Evolutionary conservation across 2,329 filamentous ascomycete genomes (phyloP), one percentile per base, ranked within the genome.

Genomic region (Diaporthe aspalathi): DNA sequence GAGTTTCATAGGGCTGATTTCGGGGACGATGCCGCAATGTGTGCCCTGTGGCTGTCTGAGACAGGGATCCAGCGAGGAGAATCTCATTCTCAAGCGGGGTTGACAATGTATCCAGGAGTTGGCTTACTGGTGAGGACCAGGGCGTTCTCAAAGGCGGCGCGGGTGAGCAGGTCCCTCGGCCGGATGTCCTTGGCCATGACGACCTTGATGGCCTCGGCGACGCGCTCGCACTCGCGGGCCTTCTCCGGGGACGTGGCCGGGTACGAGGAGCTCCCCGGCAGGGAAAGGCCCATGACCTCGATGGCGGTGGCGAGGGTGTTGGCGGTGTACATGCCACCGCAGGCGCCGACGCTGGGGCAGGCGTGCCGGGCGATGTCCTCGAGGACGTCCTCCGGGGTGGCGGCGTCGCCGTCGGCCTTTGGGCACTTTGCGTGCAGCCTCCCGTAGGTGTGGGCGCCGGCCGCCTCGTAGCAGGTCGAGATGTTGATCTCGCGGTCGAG

Each of bases 261-360:
- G 68, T 91, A 96, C 1, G 93, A 95, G 0, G 93, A 95, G 0
- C 93, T 96, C 1, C 94, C 94, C 0, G 94, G 94, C 9, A 97
- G 86, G 0, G 91, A 91, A 38, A 97, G 85, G 35, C 94, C 94
- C 87, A 97, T 94, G 52, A 93, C 93, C 84, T 97, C 94, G 74
- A 97, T 94, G 17, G 93, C 93, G 0, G 93, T 95, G 5, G 94
- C 93, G 93, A 97, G 95, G 29, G 94, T 97, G 83, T 97, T 97
- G 74, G 94, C 94, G 0, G 94, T 97, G 83, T 94, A 97, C 94
- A 97, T 75, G 86, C 92, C 92, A 70, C 92, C 92, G 75, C 92
- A 94, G 29, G 92, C 92, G 14, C 92, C 92, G 2, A 90, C 87
- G 11, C 90, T 90, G 1, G 92, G 92, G 79, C 94, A 97, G 2